These are phyloP conservation scores for Globisporangium uncinulatum DNA, from an alignment of 352 stramenopile species.

Conservation along the genomic window DNA sequence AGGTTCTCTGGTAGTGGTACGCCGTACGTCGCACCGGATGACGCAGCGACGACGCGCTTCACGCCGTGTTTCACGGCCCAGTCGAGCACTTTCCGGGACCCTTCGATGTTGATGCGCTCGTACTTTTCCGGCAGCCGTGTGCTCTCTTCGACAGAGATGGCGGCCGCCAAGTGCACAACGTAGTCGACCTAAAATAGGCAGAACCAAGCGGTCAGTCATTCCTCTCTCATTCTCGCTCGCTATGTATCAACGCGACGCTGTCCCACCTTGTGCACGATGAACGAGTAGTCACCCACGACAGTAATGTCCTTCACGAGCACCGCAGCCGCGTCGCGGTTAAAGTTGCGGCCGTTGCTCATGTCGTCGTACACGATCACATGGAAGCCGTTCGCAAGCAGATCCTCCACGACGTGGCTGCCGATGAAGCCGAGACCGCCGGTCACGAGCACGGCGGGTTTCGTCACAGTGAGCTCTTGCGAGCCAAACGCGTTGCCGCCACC, in stretches of 20 bases:
- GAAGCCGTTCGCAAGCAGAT: conserved; percentile 70
- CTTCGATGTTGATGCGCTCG: conserved; percentile 80
- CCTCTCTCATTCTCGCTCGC: not conserved
- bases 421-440: conserved; percentile 82
- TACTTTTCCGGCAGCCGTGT: conserved; percentile 83
- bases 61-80: conserved; percentile 69
- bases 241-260: not conserved
- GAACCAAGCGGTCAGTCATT: not conserved
- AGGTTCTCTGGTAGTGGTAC: conserved; percentile 57
- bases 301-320: conserved; percentile 85
- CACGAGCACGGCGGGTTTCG: conserved; percentile 62
- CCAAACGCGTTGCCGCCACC: conserved; percentile 17
- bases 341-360: conserved; percentile 88
- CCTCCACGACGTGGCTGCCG: conserved; percentile 80
- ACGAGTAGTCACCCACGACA: conserved; percentile 68
- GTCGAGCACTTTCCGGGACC: conserved; percentile 75
- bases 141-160: conserved; percentile 84
- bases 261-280: conserved; percentile 69
- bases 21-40: conserved; percentile 74
- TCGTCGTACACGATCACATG: conserved; percentile 83
- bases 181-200: conserved; percentile 59
- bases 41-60: conserved; percentile 76
- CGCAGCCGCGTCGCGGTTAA: conserved; percentile 62
- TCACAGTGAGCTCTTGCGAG: conserved; percentile 22
- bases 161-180: conserved; percentile 75